Evolutionary conservation across 2,329 filamentous ascomycete species (phyloP).

Genomic region (Talaromyces sp.): DNA sequence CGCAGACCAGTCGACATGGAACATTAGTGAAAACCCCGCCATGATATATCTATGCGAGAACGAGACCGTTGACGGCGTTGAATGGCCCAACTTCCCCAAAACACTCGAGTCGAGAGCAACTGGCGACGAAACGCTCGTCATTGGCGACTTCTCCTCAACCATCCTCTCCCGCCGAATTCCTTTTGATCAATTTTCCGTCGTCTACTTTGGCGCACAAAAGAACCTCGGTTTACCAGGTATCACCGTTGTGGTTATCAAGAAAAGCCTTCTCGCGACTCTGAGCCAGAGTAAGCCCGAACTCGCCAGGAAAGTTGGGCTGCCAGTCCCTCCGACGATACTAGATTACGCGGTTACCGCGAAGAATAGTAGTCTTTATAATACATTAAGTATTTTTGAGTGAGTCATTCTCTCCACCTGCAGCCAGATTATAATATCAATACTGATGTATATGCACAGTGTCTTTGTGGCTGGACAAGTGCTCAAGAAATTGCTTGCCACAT

Average conservation of each 20-base stretch:
- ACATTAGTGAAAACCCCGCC: constrained; percentile 59
- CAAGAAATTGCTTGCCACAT: constrained; percentile 64
- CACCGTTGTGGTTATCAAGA: constrained; percentile 80
- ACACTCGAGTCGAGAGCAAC: constrained; percentile 56
- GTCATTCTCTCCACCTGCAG: constrained; percentile 43
- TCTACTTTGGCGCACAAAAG: constrained; percentile 73
- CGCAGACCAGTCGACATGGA: constrained; percentile 72
- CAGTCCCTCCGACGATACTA: constrained; percentile 63
- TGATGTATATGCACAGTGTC: not conserved
- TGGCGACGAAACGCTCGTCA: constrained; percentile 68
- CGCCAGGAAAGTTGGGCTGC: constrained; percentile 59
- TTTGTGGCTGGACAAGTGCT: constrained; percentile 72
- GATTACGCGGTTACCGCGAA: constrained; percentile 82
- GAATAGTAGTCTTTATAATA: constrained; percentile 96
- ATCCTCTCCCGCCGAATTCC: constrained; percentile 55
- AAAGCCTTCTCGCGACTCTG: constrained; percentile 70
- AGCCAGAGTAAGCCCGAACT: constrained; percentile 5
- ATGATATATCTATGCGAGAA: constrained; percentile 91
- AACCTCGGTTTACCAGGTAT: constrained; percentile 84
- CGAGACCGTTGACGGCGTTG: constrained; percentile 83
- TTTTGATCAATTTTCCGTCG: constrained; percentile 12
- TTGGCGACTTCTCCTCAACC: constrained; percentile 92
- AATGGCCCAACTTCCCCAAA: constrained; percentile 73
- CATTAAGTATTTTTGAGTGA: constrained; percentile 80
- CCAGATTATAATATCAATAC: constrained; percentile 53